Conservation (phyloP, 2,329 filamentous ascomycete genomes). For the Alternaria brassicicola region DNA sequence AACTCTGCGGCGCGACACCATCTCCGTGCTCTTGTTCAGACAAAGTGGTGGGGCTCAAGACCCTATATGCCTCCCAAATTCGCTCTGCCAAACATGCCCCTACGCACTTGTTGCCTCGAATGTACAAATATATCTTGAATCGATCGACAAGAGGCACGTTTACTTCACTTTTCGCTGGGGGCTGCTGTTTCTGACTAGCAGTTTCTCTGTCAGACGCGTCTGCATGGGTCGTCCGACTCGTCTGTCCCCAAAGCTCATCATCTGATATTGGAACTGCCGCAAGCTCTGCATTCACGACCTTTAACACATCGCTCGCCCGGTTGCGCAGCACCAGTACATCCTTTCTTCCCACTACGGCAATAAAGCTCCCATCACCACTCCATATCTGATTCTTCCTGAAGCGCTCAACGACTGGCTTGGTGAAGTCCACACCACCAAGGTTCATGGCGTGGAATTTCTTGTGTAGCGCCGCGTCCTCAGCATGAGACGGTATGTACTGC, state of each 20-base stretch:
- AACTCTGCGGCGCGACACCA: slow-evolving; percentile 27
- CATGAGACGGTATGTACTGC: slow-evolving; percentile 68
- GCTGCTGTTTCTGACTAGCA: slow-evolving; percentile 37
- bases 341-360: slow-evolving; percentile 64
- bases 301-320: slow-evolving; percentile 60
- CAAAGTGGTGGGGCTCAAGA: slow-evolving; percentile 47
- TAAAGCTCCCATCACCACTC: slow-evolving; percentile 54
- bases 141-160: slow-evolving; percentile 49
- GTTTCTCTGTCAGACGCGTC: background rate
- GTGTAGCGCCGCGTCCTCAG: slow-evolving; percentile 67
- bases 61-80: slow-evolving; percentile 62
- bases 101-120: slow-evolving; percentile 66
- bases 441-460: slow-evolving; percentile 69
- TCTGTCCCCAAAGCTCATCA: slow-evolving; percentile 62
- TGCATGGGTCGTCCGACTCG: slow-evolving; percentile 25
- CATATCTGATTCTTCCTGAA: slow-evolving; percentile 60
- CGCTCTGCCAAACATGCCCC: slow-evolving; percentile 67
- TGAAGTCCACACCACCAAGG: slow-evolving; percentile 65
- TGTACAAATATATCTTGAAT: slow-evolving; percentile 67
- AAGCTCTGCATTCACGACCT: slow-evolving; percentile 67
- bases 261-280: slow-evolving; percentile 66
- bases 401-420: slow-evolving; percentile 62
- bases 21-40: slow-evolving; percentile 24
- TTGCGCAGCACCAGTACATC: slow-evolving; percentile 60
- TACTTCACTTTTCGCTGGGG: slow-evolving; percentile 27